These are phyloP conservation scores for Trichosanthes cucumerina DNA, from an alignment of 306 rosid genomes.

Conservation along the genomic window DNA sequence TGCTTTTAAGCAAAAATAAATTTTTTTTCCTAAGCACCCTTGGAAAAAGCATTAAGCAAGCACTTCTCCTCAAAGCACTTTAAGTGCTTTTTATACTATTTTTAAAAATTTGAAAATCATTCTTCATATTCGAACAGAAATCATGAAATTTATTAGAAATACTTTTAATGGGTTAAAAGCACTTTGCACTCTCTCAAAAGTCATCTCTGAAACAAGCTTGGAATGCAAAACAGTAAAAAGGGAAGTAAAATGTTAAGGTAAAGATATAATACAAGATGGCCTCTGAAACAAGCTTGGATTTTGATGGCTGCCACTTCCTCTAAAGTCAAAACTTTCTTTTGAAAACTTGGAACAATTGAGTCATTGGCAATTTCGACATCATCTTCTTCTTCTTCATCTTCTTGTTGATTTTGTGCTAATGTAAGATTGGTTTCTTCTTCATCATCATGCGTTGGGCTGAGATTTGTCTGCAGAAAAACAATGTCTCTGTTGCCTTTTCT, in stretches of 20 bases:
- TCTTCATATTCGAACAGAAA: too few species aligned
- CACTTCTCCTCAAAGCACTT: too few species aligned
- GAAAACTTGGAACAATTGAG: constrained; percentile 1
- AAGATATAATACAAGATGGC: constrained; percentile 58
- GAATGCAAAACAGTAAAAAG: neutral
- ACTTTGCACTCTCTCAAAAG: too few species aligned
- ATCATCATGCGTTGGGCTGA: constrained; percentile 12
- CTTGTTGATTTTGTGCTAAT: constrained; percentile 11
- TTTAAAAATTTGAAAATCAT: too few species aligned
- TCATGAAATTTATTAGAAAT: too few species aligned
- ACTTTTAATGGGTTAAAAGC: too few species aligned
- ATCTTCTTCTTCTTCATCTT: constrained; percentile 11
- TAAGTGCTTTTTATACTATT: too few species aligned
- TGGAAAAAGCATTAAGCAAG: too few species aligned
- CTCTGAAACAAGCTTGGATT: constrained; percentile 76
- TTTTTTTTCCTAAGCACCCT: too few species aligned
- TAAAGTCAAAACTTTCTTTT: neutral
- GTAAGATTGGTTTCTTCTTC: constrained; percentile 7
- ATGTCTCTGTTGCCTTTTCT: constrained; percentile 26
- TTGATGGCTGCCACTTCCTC: constrained; percentile 51
- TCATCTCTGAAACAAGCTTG: neutral
- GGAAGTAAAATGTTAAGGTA: neutral
- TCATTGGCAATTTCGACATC: neutral
- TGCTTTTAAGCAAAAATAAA: too few species aligned
- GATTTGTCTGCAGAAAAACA: constrained; percentile 20